Evolutionary conservation across 129 eudicot genomes (phyloP), one percentile per base, ranked within the genome.

Genomic region (Saposhnikovia divaricata): DNA sequence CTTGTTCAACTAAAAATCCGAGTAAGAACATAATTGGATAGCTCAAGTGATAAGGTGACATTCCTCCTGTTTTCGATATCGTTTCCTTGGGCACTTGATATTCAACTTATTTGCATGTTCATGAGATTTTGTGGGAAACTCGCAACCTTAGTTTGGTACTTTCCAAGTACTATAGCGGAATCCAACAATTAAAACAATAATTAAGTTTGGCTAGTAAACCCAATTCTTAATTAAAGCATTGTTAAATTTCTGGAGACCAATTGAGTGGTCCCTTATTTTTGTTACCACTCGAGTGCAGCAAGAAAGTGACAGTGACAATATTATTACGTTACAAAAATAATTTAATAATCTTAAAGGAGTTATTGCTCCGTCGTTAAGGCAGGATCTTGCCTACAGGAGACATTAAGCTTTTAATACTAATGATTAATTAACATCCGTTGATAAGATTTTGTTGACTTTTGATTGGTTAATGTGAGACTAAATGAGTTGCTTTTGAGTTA

Each of bases 321-420:
- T 28, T 63, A 63, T 28, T 63, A n/a, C 71, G 38, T 63, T 63
- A 63, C 14, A 23, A 23, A 63, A 63, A 63, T 23, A 63, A 2
- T 63, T 28, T 63, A 25, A n/a, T 63, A 63, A 63, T 23, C 38
- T 63, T 23, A 63, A 23, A 42, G 38, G 6, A 77, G 53, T 80
- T 15, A 80, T 86, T 61, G 71, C 84, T 25, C 72, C 69, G 82
- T 75, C 87, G 77, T 77, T 43, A 80, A 86, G 86, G 74, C 77
- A 77, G 89, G 89, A 86, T 86, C 82, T 81, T 86, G 89, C 81
- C 83, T 86, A 16, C 42, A 42, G 59, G 40, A 34, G 44, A 73
- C 53, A 77, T 38, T 72, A 39, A 69, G 43, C 76, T 14, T 70
- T 25, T 15, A 6, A 21, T 1, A 10, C 21, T 51, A 16, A 51